Conservation (phyloP, 257 asterid species). For the Eucommia ulmoides region DNA sequence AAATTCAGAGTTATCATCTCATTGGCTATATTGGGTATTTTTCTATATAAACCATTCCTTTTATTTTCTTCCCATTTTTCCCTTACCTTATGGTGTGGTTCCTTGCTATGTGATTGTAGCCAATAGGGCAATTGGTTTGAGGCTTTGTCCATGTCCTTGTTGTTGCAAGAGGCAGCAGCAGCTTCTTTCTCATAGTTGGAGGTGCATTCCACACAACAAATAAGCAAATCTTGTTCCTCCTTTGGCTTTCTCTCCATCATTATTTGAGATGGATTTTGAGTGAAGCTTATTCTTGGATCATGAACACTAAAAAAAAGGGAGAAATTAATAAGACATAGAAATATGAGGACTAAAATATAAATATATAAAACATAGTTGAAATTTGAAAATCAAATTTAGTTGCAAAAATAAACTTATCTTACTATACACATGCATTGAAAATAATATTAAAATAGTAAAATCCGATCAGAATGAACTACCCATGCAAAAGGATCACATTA, state of each 20-base stretch:
- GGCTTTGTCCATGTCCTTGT: conserved; percentile 21
- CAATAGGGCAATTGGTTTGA: conserved; percentile 53
- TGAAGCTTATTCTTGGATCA: conserved; percentile 28
- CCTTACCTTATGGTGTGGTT: conserved; percentile 43
- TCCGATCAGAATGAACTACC: too few species aligned
- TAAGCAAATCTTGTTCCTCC: conserved; percentile 37
- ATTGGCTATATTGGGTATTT: not conserved
- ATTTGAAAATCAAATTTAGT: not conserved
- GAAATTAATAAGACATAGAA: too few species aligned
- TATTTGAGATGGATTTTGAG: conserved; percentile 29
- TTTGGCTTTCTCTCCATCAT: conserved; percentile 30
- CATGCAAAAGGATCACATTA: conserved; percentile 6
- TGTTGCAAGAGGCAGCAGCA: conserved; percentile 8
- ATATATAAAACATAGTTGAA: not conserved
- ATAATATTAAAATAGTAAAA: too few species aligned
- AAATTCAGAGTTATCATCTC: not conserved
- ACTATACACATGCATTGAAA: not conserved
- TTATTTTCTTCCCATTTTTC: too few species aligned
- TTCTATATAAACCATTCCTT: too few species aligned
- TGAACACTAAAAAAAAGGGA: conserved; percentile 38
- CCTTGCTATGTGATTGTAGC: conserved; percentile 39
- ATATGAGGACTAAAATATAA: too few species aligned
- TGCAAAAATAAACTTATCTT: not conserved
- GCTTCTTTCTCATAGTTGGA: conserved; percentile 61
- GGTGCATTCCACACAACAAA: conserved; percentile 61